phyloP scores from a whole-genome alignment of 31 red algal genomes.

The Asparagopsis taxiformis region DNA sequence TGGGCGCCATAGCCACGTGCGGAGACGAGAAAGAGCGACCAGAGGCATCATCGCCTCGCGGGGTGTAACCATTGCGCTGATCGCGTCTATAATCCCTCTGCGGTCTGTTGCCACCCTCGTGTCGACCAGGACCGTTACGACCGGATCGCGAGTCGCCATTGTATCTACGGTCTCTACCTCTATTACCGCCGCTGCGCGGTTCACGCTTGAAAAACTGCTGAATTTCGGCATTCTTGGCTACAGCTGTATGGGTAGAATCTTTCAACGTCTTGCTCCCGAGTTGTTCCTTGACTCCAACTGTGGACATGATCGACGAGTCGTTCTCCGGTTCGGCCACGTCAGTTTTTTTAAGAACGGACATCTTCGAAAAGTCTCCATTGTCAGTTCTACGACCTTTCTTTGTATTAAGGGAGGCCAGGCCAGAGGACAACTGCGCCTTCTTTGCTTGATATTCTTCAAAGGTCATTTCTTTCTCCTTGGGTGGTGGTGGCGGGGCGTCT shows the following conservation, averaged over 20 bases:
- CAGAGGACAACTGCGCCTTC: conserved; percentile 48
- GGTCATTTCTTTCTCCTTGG: conserved; percentile 41
- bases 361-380: conserved; percentile 50
- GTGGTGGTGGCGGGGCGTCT: too few relatives aligned
- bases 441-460: conserved; percentile 59
- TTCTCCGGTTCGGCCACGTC: conserved; percentile 6
- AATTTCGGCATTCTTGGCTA: conserved; percentile 58
- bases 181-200: conserved; percentile 15
- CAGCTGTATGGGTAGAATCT: conserved; percentile 55
- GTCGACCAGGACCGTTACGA: conserved; percentile 3
- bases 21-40: background rate
- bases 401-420: conserved; percentile 31
- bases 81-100: conserved; percentile 14
- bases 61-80: conserved; percentile 17
- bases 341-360: conserved; percentile 52
- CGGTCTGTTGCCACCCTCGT: conserved; percentile 1
- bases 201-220: conserved; percentile 66
- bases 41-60: background rate
- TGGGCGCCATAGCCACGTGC: conserved; percentile 16
- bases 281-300: conserved; percentile 42
- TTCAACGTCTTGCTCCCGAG: conserved; percentile 42
- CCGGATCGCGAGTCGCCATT: conserved; percentile 12
- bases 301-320: conserved; percentile 23
- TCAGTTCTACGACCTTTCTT: conserved; percentile 23
- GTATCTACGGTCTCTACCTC: conserved; percentile 1